phyloP scores from a whole-genome alignment of 345 rosid species.

The Eucalyptus lansdowneana region DNA sequence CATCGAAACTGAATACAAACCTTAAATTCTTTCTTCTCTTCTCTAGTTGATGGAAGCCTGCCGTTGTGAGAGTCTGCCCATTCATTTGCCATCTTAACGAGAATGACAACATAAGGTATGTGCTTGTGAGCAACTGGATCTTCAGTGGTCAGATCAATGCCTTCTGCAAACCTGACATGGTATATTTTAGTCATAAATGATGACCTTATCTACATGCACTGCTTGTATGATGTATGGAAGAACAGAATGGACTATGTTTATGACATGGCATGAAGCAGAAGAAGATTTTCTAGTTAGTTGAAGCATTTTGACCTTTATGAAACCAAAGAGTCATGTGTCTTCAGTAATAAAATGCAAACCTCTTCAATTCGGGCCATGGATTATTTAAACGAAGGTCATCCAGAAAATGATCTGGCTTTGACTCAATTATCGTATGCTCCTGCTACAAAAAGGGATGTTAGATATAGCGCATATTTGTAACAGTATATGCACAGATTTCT shows the following conservation, averaged over 20 bases:
- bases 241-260: background rate
- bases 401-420: slow-evolving; percentile 96
- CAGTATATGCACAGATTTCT: background rate
- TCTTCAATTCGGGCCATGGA: slow-evolving; percentile 91
- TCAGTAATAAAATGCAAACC: background rate
- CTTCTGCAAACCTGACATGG: slow-evolving; percentile 56
- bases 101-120: slow-evolving; percentile 86
- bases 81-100: slow-evolving; percentile 72
- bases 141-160: slow-evolving; percentile 50
- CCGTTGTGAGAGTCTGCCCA: slow-evolving; percentile 72
- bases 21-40: slow-evolving; percentile 89
- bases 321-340: background rate
- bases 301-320: background rate
- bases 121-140: slow-evolving; percentile 91
- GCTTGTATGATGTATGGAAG: background rate
- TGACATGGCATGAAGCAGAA: background rate
- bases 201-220: background rate
- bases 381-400: slow-evolving; percentile 93
- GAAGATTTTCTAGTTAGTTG: background rate
- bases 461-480: background rate
- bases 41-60: slow-evolving; percentile 70
- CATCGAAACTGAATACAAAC: slow-evolving; percentile 6
- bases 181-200: background rate
- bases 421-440: slow-evolving; percentile 88
- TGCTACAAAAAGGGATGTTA: slow-evolving; percentile 7